phyloP scores from a whole-genome alignment of 2,329 filamentous ascomycete species.

The Lecanicillium sp. region DNA sequence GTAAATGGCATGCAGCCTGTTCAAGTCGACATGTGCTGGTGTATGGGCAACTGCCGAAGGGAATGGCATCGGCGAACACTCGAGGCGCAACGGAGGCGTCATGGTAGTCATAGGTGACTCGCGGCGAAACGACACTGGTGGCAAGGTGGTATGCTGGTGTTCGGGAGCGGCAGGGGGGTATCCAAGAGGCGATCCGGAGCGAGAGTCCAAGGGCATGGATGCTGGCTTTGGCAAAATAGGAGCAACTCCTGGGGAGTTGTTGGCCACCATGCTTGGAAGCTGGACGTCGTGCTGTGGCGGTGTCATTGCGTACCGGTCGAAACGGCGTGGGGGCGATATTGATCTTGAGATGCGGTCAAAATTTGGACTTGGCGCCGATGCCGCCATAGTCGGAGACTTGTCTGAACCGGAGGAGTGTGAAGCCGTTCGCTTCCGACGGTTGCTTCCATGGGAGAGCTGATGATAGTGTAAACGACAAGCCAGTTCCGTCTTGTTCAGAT shows the following conservation, averaged over 20 bases:
- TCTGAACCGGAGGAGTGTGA: constrained; percentile 58
- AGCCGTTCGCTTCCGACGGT: constrained; percentile 67
- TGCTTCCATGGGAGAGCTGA: constrained; percentile 74
- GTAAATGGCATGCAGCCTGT: constrained; percentile 62
- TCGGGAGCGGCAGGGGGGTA: constrained; percentile 34
- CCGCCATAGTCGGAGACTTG: constrained; percentile 41
- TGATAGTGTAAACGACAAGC: constrained; percentile 84
- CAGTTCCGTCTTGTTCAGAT: constrained; percentile 80
- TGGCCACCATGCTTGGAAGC: constrained; percentile 38
- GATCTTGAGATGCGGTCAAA: constrained; percentile 40
- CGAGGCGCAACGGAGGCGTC: constrained; percentile 46
- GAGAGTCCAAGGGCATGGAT: constrained; percentile 35
- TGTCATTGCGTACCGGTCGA: constrained; percentile 32
- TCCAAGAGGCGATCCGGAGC: constrained; percentile 26
- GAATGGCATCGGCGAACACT: constrained; percentile 42
- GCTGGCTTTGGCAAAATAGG: constrained; percentile 60
- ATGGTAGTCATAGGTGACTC: constrained; percentile 22
- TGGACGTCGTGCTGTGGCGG: constrained; percentile 38
- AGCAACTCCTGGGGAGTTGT: constrained; percentile 41
- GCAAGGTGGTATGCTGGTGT: constrained; percentile 37
- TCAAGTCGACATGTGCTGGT: constrained; percentile 47
- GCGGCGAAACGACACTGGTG: constrained; percentile 29
- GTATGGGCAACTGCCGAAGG: constrained; percentile 23
- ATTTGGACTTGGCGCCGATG: constrained; percentile 41
- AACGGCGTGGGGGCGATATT: constrained; percentile 37